Conservation (phyloP, 352 stramenopile species). For the Phytopythium oedochilum region DNA sequence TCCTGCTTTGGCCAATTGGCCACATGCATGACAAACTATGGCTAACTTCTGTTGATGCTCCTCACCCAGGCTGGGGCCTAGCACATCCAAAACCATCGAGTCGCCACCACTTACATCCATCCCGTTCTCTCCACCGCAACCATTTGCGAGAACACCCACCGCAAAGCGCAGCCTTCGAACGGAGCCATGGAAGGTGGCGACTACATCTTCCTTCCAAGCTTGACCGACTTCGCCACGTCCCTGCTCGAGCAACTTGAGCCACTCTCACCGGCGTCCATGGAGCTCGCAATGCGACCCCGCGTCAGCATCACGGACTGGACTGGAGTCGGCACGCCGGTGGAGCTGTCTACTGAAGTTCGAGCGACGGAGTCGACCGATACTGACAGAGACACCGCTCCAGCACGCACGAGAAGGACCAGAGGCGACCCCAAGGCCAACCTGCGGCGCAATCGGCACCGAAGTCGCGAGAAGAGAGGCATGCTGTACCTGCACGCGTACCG, state of each 20-base stretch:
- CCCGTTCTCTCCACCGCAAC: background rate
- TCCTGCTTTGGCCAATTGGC: no score
- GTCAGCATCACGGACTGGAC: background rate
- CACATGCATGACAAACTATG: no score
- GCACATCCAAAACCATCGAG: no score
- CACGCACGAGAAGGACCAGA: background rate
- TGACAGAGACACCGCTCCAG: background rate
- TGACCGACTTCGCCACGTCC: background rate
- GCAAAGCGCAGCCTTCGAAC: no score
- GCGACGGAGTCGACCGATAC: background rate
- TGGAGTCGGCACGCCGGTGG: background rate
- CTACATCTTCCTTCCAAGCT: background rate
- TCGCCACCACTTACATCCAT: background rate
- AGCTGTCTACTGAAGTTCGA: background rate
- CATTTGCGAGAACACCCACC: no score
- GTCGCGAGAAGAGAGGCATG: background rate
- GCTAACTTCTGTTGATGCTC: background rate
- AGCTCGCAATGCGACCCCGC: background rate
- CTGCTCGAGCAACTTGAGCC: background rate
- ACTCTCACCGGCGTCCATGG: background rate
- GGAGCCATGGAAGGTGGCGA: background rate
- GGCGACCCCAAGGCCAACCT: background rate
- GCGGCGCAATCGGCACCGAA: background rate
- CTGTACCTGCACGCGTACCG: slow-evolving; percentile 1
- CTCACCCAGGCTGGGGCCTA: no score